phyloP scores from a whole-genome alignment of 768 basidiomycete species.

The Tulasnella sp. region DNA sequence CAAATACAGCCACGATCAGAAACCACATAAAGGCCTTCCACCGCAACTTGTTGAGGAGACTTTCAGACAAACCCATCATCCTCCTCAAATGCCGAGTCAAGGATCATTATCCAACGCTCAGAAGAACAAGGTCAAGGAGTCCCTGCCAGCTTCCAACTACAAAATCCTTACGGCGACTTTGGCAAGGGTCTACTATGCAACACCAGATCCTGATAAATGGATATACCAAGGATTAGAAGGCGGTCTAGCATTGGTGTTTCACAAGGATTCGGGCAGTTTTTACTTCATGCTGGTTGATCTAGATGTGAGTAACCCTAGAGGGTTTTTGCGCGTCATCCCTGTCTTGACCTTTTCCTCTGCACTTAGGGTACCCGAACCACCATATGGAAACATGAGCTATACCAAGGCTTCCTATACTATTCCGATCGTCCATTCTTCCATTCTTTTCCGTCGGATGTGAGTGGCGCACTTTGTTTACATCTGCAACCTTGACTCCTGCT shows the following conservation, averaged over 20 bases:
- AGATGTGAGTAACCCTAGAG: constrained; percentile 19
- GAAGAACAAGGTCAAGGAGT: constrained; percentile 57
- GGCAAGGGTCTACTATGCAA: constrained; percentile 81
- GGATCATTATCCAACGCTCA: constrained; percentile 61
- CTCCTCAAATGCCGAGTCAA: constrained; percentile 48
- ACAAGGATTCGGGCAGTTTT: constrained; percentile 42
- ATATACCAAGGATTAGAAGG: constrained; percentile 80
- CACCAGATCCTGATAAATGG: constrained; percentile 67
- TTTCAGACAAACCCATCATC: neutral
- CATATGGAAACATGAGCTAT: constrained; percentile 89
- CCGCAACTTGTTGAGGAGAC: no score
- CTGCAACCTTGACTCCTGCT: constrained; percentile 6
- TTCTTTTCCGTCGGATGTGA: constrained; percentile 81
- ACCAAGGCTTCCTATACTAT: constrained; percentile 57
- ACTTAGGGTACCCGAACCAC: constrained; percentile 62
- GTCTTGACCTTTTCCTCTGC: neutral
- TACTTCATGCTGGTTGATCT: constrained; percentile 76
- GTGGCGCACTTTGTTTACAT: constrained; percentile 23
- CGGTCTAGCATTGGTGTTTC: constrained; percentile 57
- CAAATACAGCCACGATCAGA: no score
- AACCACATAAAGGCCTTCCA: no score
- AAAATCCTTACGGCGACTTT: constrained; percentile 76
- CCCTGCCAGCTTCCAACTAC: constrained; percentile 40
- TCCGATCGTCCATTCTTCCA: constrained; percentile 86
- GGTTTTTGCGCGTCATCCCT: neutral